Percentiles rank a stretch among this genome's conserved stretches.
Evolutionary conservation across 176 grass and related monocot genomes (phyloP).

Genomic region (Aegilops longissima): DNA sequence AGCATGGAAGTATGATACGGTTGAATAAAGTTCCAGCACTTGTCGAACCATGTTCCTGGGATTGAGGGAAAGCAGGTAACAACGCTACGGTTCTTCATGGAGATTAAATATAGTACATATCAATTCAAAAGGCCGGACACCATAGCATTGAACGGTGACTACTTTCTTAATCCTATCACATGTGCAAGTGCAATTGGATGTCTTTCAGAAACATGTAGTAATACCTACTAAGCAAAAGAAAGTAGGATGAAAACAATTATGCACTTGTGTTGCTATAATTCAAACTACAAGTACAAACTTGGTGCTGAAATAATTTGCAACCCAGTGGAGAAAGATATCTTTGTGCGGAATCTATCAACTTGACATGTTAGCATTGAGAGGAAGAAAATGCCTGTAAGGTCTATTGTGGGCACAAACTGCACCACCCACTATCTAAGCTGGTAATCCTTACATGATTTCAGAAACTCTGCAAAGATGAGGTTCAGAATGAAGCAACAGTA

Average conservation of each 20-base stretch:
- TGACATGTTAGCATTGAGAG: background rate
- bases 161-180: background rate
- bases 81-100: background rate
- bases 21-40: background rate
- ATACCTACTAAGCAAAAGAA: background rate
- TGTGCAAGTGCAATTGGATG: background rate
- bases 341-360: background rate
- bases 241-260: background rate
- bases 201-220: background rate
- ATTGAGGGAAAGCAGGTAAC: background rate
- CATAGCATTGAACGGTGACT: background rate
- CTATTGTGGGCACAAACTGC: constrained; percentile 18
- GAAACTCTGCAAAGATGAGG: background rate
- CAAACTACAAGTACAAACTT: background rate
- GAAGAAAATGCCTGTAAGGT: background rate
- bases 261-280: background rate
- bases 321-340: background rate
- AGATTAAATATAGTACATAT: background rate
- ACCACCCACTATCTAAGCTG: background rate
- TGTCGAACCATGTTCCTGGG: background rate
- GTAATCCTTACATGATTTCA: background rate
- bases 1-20: background rate
- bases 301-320: background rate
- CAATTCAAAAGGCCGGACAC: background rate
- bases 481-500: constrained; percentile 8